Evolutionary conservation across 2,329 filamentous ascomycete genomes (phyloP), one percentile per base, ranked within the genome.

Genomic region (Aspergillus luchuensis): DNA sequence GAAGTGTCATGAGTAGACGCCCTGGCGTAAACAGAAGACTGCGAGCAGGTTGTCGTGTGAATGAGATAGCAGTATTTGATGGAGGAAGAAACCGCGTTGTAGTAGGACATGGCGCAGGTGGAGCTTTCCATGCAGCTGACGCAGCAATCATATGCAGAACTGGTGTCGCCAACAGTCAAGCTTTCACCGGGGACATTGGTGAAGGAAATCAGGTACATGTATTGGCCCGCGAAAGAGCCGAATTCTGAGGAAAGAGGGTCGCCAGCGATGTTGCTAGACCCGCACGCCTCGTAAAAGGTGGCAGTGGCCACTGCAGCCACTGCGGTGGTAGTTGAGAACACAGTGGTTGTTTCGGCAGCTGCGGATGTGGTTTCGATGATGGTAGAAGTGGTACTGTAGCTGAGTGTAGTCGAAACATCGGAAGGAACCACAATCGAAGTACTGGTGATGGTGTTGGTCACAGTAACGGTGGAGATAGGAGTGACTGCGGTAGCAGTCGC

Each of bases 71-170:
- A 54, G 38, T 54, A 54, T 17, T 5, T 43, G 15, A 54, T 21
- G 5, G 51, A 41, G 4, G 51, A 54, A 7, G 51, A n/a, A 19
- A 54, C 2, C 2, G 38, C 36, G n/a, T 54, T 54, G 15, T 30
- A 54, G 23, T 54, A 54, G 13, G 51, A 54, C 51, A 54, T 54
- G 51, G 51, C 51, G 23, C 51, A 54, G 21, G 51, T 54, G 21
- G 4, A 17, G 51, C n/a, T 38, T 8, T 54, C 19, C 51, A 41
- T 39, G 23, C 51, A 54, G 51, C 51, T 54, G 38, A 54, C 51
- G 7, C 51, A 54, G 51, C 51, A 54, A 38, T 54, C 51, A 8
- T 54, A 54, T 17, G 51, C 51, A 19, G 51, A 54, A 2, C 13
- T 38, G 11, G 51, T 43, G 51, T 54, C 41, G 13, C 51, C 51